phyloP scores from a whole-genome alignment of 176 grass and related monocot genomes.

The Bothriochloa decipiens region DNA sequence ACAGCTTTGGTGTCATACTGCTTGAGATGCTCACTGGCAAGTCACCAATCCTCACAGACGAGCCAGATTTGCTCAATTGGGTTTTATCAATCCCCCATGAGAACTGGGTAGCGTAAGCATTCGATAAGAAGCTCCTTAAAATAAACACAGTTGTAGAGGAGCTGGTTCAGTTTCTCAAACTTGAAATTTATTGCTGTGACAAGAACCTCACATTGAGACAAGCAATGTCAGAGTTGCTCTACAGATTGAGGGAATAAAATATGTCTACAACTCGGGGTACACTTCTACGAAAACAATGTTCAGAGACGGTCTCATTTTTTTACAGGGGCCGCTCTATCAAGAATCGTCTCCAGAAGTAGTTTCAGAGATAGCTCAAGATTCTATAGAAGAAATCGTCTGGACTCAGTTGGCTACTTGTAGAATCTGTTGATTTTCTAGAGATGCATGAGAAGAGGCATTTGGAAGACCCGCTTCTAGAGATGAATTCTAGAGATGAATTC shows the following conservation, averaged over 20 bases:
- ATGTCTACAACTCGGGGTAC: background rate
- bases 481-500: too few species aligned
- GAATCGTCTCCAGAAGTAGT: too few species aligned
- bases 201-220: background rate
- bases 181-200: background rate
- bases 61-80: background rate
- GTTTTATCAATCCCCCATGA: background rate
- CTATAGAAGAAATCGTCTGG: too few species aligned
- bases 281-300: too few species aligned
- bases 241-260: background rate
- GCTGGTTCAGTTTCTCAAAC: background rate
- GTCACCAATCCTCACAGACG: background rate
- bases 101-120: background rate
- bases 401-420: too few species aligned
- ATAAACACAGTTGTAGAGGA: background rate
- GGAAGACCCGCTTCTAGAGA: too few species aligned
- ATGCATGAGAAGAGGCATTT: too few species aligned
- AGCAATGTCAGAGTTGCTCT: background rate
- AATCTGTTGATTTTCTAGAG: too few species aligned
- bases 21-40: background rate
- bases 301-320: too few species aligned
- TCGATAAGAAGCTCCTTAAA: background rate
- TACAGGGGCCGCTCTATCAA: too few species aligned
- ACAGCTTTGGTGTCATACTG: slow-evolving; percentile 5
- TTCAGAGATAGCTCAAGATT: too few species aligned